phyloP scores from a whole-genome alignment of 495 filamentous ascomycete genomes.

The Penicillium egyptiacum region DNA sequence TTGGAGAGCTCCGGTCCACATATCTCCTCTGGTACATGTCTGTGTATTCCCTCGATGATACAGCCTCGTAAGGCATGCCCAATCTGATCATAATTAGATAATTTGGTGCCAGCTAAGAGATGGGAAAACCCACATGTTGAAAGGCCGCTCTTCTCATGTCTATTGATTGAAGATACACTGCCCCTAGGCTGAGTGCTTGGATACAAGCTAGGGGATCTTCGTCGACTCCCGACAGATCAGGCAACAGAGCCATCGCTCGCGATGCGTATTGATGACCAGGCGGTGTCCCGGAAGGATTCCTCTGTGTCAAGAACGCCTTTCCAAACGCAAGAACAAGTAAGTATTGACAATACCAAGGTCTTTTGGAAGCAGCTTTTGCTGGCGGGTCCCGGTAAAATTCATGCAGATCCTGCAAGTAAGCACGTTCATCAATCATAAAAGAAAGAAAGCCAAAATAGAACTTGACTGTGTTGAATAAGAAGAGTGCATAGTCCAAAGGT shows the following conservation, averaged over 20 bases:
- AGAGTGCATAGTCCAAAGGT: slow-evolving; percentile 38
- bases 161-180: slow-evolving; percentile 40
- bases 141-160: slow-evolving; percentile 40
- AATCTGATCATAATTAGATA: slow-evolving; percentile 20
- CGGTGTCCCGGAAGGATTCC: slow-evolving; percentile 31
- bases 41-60: slow-evolving; percentile 38
- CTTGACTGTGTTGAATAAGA: slow-evolving; percentile 40
- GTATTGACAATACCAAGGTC: slow-evolving; percentile 41
- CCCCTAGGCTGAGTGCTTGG: slow-evolving; percentile 35
- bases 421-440: slow-evolving; percentile 39
- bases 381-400: slow-evolving; percentile 33
- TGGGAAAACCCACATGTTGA: slow-evolving; percentile 28
- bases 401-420: slow-evolving; percentile 33
- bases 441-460: slow-evolving; percentile 41
- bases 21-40: slow-evolving; percentile 33
- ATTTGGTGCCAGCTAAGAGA: neutral
- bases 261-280: slow-evolving; percentile 38
- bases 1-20: slow-evolving; percentile 27
- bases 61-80: slow-evolving; percentile 40
- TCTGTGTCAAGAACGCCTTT: slow-evolving; percentile 38
- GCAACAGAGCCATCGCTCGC: slow-evolving; percentile 40
- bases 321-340: slow-evolving; percentile 44
- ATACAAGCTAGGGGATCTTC: slow-evolving; percentile 36
- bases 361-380: slow-evolving; percentile 25
- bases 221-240: slow-evolving; percentile 36